Evolutionary conservation across 345 rosid genomes (phyloP).

Genomic region (Eucalyptus regnans): DNA sequence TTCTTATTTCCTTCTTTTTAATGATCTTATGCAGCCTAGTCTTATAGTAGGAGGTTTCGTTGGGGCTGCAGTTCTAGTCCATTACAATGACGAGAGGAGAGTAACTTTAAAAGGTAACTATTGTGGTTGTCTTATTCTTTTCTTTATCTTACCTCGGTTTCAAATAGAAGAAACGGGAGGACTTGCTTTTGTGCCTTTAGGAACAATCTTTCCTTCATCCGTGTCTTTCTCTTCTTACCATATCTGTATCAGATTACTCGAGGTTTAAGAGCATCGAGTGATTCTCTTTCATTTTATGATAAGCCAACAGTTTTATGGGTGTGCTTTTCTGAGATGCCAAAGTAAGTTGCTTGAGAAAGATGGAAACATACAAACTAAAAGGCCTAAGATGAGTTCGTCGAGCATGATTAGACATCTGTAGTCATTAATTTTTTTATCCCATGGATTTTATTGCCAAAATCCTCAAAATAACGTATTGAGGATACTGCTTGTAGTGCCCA

Average conservation of each 20-base stretch:
- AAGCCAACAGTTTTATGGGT: background rate
- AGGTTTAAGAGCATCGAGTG: background rate
- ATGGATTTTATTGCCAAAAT: background rate
- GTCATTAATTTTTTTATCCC: background rate
- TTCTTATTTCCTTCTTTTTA: background rate
- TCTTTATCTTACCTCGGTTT: background rate
- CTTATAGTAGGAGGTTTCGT: slow-evolving; percentile 35
- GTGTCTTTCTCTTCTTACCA: background rate
- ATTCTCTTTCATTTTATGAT: background rate
- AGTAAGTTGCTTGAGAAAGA: background rate
- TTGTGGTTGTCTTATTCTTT: background rate
- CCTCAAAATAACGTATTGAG: background rate
- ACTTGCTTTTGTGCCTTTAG: background rate
- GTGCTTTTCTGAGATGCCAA: background rate
- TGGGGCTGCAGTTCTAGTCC: slow-evolving; percentile 47
- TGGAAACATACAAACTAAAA: background rate
- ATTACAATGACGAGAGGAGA: slow-evolving; percentile 81
- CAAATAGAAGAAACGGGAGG: background rate
- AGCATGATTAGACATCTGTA: background rate
- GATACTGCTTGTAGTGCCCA: background rate
- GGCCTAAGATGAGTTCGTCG: background rate
- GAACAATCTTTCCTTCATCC: background rate
- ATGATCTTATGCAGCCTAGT: slow-evolving; percentile 41
- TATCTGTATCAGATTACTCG: background rate
- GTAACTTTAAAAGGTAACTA: slow-evolving; percentile 44